Conservation (phyloP, 768 basidiomycete genomes). For the Boletus insuetus region DNA sequence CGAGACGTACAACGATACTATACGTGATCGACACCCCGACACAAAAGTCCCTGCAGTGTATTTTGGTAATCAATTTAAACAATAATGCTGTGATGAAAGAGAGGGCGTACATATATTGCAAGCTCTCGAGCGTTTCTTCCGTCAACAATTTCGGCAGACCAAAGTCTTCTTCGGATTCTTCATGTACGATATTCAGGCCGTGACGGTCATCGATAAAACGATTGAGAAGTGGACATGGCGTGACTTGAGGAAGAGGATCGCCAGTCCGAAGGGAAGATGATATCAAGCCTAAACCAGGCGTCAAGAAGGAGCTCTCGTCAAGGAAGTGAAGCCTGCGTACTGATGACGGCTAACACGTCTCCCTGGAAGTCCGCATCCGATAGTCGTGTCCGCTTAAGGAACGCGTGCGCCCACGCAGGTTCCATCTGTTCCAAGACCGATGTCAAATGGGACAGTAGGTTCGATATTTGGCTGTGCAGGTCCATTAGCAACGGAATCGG, state of each 20-base stretch:
- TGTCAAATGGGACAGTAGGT: conserved; percentile 68
- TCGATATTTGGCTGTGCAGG: conserved; percentile 57
- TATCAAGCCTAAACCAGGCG: conserved; percentile 56
- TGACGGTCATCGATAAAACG: conserved; percentile 48
- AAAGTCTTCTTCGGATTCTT: conserved; percentile 71
- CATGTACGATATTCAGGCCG: conserved; percentile 66
- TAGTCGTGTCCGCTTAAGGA: conserved; percentile 71
- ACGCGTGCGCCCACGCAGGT: conserved; percentile 73
- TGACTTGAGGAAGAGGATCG: conserved; percentile 77
- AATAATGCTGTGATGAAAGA: not conserved
- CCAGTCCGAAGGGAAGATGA: conserved; percentile 74
- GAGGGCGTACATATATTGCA: conserved; percentile 69
- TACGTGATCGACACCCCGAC: conserved; percentile 72
- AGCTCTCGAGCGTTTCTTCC: conserved; percentile 67
- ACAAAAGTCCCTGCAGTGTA: conserved; percentile 53
- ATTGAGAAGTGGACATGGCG: conserved; percentile 64
- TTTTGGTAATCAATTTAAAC: not conserved
- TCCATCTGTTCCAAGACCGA: conserved; percentile 73
- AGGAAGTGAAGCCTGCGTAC: conserved; percentile 35
- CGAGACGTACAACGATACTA: conserved; percentile 65
- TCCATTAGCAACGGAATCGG: not conserved
- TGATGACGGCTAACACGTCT: conserved; percentile 79
- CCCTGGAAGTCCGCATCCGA: conserved; percentile 81
- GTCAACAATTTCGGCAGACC: conserved; percentile 71
- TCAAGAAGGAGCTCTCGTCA: not conserved